Conservation (phyloP, 306 rosid species). For the Urtica urens region DNA sequence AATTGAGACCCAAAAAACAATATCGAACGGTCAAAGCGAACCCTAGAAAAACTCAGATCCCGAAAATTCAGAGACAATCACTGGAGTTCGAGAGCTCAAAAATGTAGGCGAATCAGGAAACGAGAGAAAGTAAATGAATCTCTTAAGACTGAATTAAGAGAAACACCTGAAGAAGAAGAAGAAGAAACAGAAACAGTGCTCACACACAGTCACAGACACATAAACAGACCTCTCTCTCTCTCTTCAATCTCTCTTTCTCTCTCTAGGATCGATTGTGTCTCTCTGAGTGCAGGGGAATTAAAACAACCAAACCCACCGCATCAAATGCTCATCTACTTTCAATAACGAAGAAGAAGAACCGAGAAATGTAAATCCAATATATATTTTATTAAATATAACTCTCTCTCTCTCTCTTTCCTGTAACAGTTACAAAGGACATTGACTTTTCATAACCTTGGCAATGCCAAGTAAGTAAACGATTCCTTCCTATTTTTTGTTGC, state of each 20-base stretch:
- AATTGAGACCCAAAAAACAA: slow-evolving; percentile 11
- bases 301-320: slow-evolving; percentile 27
- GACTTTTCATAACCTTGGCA: slow-evolving; percentile 37
- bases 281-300: slow-evolving; percentile 22
- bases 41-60: slow-evolving; percentile 73
- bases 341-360: slow-evolving; percentile 1
- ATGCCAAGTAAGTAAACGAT: slow-evolving; percentile 9
- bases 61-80: slow-evolving; percentile 27
- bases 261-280: background rate
- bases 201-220: background rate
- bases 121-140: background rate
- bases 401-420: slow-evolving; percentile 13
- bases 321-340: slow-evolving; percentile 26
- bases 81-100: slow-evolving; percentile 8
- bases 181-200: no score
- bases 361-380: slow-evolving; percentile 29
- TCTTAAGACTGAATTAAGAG: slow-evolving; percentile 13
- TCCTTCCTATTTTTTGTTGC: background rate
- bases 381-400: slow-evolving; percentile 7
- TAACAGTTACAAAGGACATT: slow-evolving; percentile 45
- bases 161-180: slow-evolving; percentile 23
- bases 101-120: background rate
- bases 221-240: slow-evolving; percentile 2
- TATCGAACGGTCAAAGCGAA: slow-evolving; percentile 37
- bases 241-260: background rate